Base-by-base conservation (phyloP, 2,329 filamentous ascomycete species). In the Juglanconis sp. region DNA sequence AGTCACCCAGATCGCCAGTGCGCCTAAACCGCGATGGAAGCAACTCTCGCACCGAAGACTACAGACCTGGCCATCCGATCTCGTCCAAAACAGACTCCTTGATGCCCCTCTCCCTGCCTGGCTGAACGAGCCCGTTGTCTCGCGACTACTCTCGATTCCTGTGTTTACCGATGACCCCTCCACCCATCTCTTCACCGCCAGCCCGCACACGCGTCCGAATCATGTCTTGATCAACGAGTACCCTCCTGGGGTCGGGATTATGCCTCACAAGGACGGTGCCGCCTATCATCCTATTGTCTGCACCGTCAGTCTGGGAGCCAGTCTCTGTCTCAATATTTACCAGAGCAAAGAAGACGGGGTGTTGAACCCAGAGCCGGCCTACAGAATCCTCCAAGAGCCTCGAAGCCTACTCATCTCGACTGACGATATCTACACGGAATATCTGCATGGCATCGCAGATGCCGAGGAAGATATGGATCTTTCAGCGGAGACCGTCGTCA, bases 161-260 rank as follows among this genome's bases (percentile, higher is more conserved):
- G 60, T 78, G 9, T 75, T 73, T 13, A 56, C 47, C 31, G 51
- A 56, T 13, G 53, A 63, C 57, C 63, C 13, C 59, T 61, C 24
- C 52, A 60, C 35, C 17, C 63, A 58, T 57, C 72, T 88, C 6
- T 88, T 88, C 67, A 71, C 74, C 17, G 71, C 79, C 24, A 91
- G 92, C 54, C 90, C 91, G 5, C 93, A 98, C 70, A 68, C 78
- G 17, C 80, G 79, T 4, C 91, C 94, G 3, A 99, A 98, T 68
- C 95, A 98, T 75, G 91, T 96, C 50, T 80, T 98, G 42, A 87
- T 98, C 67, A 99, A 99, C 70, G 93, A 97, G 73, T 99, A 98
- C 73, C 81, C 82, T 1, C 86, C 91, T 0, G 91, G 91, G 2
- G 85, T 96, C 64, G 94, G 94, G n/a, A 98, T 98, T 66, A 96